A percentile compares a stretch with the other conserved stretches of the same genome.
Evolutionary conservation across 1,284 basidiomycete species (phyloP).

Genomic region (Gastroboletus turbinatus): DNA sequence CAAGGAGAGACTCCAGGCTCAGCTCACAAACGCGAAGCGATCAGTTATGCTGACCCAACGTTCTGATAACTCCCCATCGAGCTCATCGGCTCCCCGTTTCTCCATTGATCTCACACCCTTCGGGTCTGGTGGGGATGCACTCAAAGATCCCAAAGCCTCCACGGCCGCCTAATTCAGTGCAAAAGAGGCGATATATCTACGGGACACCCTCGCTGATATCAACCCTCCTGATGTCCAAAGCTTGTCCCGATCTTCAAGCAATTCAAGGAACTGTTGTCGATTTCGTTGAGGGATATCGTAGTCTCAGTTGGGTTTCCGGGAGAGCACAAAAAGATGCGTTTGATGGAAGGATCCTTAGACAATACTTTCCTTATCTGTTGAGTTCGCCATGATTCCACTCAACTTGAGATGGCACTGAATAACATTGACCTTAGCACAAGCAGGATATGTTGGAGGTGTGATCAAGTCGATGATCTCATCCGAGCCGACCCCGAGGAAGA

Average conservation of each 20-base stretch:
- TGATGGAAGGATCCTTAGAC: no score
- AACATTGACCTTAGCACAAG: conserved; percentile 95
- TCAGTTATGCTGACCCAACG: conserved; percentile 24
- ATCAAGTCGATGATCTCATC: conserved; percentile 97
- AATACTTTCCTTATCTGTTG: conserved; percentile 66
- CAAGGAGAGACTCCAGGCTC: conserved; percentile 30
- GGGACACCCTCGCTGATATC: conserved; percentile 64
- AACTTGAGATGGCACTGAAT: conserved; percentile 81
- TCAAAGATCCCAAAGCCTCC: conserved; percentile 40
- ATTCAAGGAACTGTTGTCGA: conserved; percentile 25
- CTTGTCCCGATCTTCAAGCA: conserved; percentile 49
- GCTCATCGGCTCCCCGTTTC: conserved; percentile 22
- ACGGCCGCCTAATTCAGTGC: conserved; percentile 51
- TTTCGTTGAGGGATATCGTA: no score
- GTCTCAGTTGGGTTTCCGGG: no score
- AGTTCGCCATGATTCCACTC: conserved; percentile 34
- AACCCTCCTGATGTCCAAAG: conserved; percentile 33
- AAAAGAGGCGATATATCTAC: conserved; percentile 62
- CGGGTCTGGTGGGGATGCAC: conserved; percentile 20
- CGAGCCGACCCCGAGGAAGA: conserved; percentile 95
- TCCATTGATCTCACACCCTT: conserved; percentile 24
- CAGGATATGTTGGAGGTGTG: conserved; percentile 95
- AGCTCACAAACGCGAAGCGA: conserved; percentile 29
- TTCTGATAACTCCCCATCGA: conserved; percentile 16
- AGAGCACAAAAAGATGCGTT: no score